Conservation (phyloP, 2,329 filamentous ascomycete genomes). For the Alternaria tenuissima region DNA sequence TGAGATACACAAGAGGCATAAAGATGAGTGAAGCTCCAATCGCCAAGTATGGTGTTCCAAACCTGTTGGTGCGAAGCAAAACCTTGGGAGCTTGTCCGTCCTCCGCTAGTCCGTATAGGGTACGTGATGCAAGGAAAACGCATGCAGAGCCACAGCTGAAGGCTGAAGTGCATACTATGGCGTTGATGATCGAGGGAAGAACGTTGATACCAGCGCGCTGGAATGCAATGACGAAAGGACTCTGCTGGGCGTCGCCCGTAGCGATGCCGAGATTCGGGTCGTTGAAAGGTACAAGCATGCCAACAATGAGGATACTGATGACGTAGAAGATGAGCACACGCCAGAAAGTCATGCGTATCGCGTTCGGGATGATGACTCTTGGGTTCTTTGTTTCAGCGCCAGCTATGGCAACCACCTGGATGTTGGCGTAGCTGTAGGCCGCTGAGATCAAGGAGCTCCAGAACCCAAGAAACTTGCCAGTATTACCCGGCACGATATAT, state of each 20-base stretch:
- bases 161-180: slow-evolving; percentile 74
- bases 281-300: slow-evolving; percentile 63
- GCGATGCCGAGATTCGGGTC: slow-evolving; percentile 60
- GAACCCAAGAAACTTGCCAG: slow-evolving; percentile 69
- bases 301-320: slow-evolving; percentile 60
- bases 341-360: slow-evolving; percentile 61
- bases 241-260: slow-evolving; percentile 37
- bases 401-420: slow-evolving; percentile 41
- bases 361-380: slow-evolving; percentile 58
- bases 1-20: slow-evolving; percentile 65
- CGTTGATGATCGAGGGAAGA: slow-evolving; percentile 76
- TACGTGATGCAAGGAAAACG: slow-evolving; percentile 16
- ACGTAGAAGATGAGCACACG: slow-evolving; percentile 64
- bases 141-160: slow-evolving; percentile 37
- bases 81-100: slow-evolving; percentile 25
- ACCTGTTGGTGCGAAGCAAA: slow-evolving; percentile 55
- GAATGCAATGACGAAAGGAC: slow-evolving; percentile 68
- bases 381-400: slow-evolving; percentile 44
- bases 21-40: slow-evolving; percentile 64
- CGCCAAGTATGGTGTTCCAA: slow-evolving; percentile 75
- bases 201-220: slow-evolving; percentile 70
- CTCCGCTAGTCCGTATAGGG: slow-evolving; percentile 25
- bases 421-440: slow-evolving; percentile 39
- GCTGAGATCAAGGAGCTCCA: slow-evolving; percentile 64
- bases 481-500: slow-evolving; percentile 59